Percentiles rank a stretch among this genome's conserved stretches.
Conservation (phyloP, 495 filamentous ascomycete species). For the Beverwykella pulmonaria region DNA sequence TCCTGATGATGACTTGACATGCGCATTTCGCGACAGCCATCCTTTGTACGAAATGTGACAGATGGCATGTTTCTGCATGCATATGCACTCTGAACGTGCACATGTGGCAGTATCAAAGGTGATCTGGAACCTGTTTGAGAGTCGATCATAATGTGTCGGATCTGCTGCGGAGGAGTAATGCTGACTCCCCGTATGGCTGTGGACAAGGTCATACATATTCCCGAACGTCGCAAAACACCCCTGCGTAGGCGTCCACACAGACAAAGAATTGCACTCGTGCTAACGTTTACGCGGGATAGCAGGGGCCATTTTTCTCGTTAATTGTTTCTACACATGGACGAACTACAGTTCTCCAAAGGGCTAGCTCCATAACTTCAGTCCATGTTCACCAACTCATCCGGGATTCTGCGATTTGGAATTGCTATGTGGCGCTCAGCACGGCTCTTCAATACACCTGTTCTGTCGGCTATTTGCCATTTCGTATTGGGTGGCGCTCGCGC, state of each 20-base stretch:
- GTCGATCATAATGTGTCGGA: slow-evolving; percentile 23
- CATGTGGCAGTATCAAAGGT: not conserved
- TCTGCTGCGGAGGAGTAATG: slow-evolving; percentile 7
- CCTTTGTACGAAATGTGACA: not conserved
- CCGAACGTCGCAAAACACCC: not conserved
- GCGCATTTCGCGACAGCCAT: not conserved
- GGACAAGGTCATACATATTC: not conserved
- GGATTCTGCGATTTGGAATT: not conserved
- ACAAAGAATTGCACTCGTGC: no score
- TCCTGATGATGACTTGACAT: not conserved
- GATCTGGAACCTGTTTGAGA: slow-evolving; percentile 18
- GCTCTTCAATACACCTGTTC: not conserved
- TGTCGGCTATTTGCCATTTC: not conserved
- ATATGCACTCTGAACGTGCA: not conserved
- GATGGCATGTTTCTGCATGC: not conserved
- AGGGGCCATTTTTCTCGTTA: not conserved
- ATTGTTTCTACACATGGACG: not conserved
- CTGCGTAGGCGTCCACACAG: not conserved
- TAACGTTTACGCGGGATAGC: not conserved
- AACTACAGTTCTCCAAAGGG: not conserved
- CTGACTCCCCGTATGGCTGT: slow-evolving; percentile 1
- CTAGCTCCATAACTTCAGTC: not conserved
- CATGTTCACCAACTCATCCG: not conserved
- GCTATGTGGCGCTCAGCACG: not conserved
- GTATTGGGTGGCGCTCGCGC: not conserved